phyloP scores from a whole-genome alignment of 108 stramenopile genomes.

The Thalassiosira profunda region DNA sequence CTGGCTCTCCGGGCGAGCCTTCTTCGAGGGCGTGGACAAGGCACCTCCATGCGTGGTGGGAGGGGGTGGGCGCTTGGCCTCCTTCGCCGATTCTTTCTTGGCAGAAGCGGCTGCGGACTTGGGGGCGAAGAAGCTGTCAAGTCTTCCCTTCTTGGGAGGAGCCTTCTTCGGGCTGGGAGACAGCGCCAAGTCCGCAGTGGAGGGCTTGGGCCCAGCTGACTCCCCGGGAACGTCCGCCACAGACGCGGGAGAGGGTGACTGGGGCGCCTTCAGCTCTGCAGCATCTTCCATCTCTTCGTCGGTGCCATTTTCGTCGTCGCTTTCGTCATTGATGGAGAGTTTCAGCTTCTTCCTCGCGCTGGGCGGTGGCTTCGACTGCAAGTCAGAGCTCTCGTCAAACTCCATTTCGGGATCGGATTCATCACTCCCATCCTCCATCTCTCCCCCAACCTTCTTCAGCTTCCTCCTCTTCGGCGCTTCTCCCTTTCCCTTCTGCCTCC shows the following conservation, averaged over 20 bases:
- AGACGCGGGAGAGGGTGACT: no score
- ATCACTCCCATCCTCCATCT: slow-evolving; percentile 3
- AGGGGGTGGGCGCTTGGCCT: neutral
- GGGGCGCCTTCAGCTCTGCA: no score
- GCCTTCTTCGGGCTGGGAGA: neutral
- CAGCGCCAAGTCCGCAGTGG: neutral
- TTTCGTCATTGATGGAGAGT: neutral
- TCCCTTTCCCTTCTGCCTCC: neutral
- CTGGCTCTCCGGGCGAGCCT: neutral
- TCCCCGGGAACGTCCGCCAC: slow-evolving; percentile 1
- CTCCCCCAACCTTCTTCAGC: neutral
- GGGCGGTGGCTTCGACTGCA: neutral
- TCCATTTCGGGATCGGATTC: neutral
- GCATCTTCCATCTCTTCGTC: neutral
- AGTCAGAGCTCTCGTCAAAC: slow-evolving; percentile 7
- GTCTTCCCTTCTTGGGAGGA: slow-evolving; percentile 7
- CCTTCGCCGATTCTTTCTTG: neutral
- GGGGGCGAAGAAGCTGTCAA: slow-evolving; percentile 12
- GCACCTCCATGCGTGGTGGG: neutral
- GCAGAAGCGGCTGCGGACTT: neutral
- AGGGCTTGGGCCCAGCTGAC: neutral
- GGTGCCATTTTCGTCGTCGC: neutral
- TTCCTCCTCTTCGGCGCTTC: neutral
- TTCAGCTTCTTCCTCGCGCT: neutral
- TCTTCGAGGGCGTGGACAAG: slow-evolving; percentile 11